Base-by-base conservation (phyloP, 1,284 basidiomycete species). In the Pyrrhoderma lamaoense region DNA sequence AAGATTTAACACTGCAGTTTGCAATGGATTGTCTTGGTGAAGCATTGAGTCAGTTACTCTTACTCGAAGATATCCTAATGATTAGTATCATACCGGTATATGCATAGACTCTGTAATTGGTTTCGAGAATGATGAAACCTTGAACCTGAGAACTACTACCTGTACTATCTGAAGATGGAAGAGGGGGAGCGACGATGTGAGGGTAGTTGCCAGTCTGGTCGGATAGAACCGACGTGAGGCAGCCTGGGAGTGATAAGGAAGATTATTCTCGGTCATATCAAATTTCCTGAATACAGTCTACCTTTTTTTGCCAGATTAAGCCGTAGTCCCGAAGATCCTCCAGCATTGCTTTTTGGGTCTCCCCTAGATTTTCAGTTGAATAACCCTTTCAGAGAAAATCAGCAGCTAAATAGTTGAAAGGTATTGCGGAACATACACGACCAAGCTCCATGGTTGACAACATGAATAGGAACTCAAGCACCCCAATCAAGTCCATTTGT, bases 81-180 rank as follows among this genome's bases (percentile, higher is more conserved):
- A 31, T 31, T 31, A 31, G 11, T 18, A 44, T 61, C 70, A 58
- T 67, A 92, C 91, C 87, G 36, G 96, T 99, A 67, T 99, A 99
- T 1, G 96, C 96, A 67, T 99, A 99, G 53, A 99, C 72, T 57
- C 94, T 87, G 71, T 98, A 99, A 70, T 99, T 99, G 19, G 96
- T 99, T 72, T 99, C 96, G 35, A 99, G 76, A 60, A 99, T 87
- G 59, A 99, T 86, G 70, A 97, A 99, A 2, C 92, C 90, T 65
- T 93, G 88, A 54, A 64, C 62, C 61, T 77, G 74, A 22, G 77
- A 74, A 49, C 74, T 79, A 45, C 75, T 74, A 55, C 75, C 76
- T 55, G 71, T 70, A 51, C 50, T 45, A 11, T 76, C 76, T 46
- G 75, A 71, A 35, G 80, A 80, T 51, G 83, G 79, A 62, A 85